A percentile compares a stretch with the other conserved stretches of the same genome.
phyloP scores from a whole-genome alignment of 352 stramenopile genomes.

The Globisporangium yorkense region DNA sequence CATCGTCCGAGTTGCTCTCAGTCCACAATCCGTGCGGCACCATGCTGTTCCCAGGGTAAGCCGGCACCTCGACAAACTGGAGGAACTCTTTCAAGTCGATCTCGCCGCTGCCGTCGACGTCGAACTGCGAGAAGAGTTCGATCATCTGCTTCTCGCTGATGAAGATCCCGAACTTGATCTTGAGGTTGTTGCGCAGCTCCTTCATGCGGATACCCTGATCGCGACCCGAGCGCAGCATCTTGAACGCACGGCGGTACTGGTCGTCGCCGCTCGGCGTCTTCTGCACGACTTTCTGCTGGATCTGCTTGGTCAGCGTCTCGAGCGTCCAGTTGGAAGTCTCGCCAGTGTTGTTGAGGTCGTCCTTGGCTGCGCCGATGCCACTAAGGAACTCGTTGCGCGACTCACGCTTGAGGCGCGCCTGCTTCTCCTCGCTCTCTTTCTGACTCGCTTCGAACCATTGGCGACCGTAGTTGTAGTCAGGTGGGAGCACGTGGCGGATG shows the following conservation, averaged over 20 bases:
- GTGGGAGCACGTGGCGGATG: constrained; percentile 64
- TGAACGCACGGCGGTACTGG: constrained; percentile 73
- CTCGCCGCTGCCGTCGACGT: constrained; percentile 54
- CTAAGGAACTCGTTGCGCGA: constrained; percentile 60
- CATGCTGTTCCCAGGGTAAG: constrained; percentile 47
- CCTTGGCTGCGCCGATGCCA: constrained; percentile 20
- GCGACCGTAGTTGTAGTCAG: constrained; percentile 65
- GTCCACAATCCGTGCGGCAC: constrained; percentile 64
- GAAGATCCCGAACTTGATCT: constrained; percentile 75
- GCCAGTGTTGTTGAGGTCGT: constrained; percentile 35
- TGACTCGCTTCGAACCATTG: constrained; percentile 78
- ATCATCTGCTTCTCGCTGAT: constrained; percentile 69
- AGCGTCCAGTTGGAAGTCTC: constrained; percentile 59
- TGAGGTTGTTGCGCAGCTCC: constrained; percentile 73
- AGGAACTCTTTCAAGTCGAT: constrained; percentile 79
- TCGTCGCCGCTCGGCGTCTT: constrained; percentile 71
- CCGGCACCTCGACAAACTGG: constrained; percentile 57
- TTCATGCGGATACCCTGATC: constrained; percentile 63
- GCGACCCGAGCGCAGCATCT: constrained; percentile 64
- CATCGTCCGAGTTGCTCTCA: constrained; percentile 18
- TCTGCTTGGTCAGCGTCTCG: constrained; percentile 58
- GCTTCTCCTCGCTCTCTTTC: constrained; percentile 59
- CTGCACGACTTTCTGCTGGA: constrained; percentile 75
- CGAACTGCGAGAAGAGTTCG: constrained; percentile 57
- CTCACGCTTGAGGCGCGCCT: constrained; percentile 42